A percentile compares a stretch with the other conserved stretches of the same genome.
phyloP scores from a whole-genome alignment of 108 stramenopile genomes.

The Cyclotella atomus region DNA sequence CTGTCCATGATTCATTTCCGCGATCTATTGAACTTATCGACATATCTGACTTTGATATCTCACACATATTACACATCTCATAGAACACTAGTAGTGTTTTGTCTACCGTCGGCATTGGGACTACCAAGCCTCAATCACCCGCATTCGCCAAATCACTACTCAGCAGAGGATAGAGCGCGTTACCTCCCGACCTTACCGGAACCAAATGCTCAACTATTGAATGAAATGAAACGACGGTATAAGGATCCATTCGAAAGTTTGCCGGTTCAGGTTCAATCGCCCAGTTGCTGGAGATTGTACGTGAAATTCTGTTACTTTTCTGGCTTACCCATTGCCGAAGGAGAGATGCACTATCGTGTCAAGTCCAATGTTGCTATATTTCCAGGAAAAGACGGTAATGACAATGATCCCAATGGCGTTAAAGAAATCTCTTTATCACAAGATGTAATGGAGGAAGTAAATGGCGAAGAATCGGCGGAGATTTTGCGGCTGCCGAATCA shows the following conservation, averaged over 20 bases:
- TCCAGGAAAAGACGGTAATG: not conserved
- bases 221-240: conserved; percentile 66
- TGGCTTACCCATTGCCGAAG: conserved; percentile 89
- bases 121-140: conserved; percentile 51
- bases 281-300: conserved; percentile 71
- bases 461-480: conserved; percentile 71
- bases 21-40: no score
- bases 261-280: conserved; percentile 74
- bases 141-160: conserved; percentile 13
- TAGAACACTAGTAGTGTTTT: conserved; percentile 89
- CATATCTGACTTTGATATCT: no score
- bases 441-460: conserved; percentile 88
- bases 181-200: conserved; percentile 54
- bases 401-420: not conserved
- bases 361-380: conserved; percentile 48
- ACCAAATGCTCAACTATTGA: conserved; percentile 55
- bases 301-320: conserved; percentile 90
- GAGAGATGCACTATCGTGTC: conserved; percentile 87
- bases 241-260: conserved; percentile 74
- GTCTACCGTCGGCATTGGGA: conserved; percentile 76
- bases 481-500: conserved; percentile 80
- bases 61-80: no score
- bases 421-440: conserved; percentile 70
- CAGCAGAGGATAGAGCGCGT: conserved; percentile 23
- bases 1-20: not conserved